A percentile compares a stretch with the other conserved stretches of the same genome.
phyloP scores from a whole-genome alignment of 306 rosid species.

The Vigna reflexopilosa region DNA sequence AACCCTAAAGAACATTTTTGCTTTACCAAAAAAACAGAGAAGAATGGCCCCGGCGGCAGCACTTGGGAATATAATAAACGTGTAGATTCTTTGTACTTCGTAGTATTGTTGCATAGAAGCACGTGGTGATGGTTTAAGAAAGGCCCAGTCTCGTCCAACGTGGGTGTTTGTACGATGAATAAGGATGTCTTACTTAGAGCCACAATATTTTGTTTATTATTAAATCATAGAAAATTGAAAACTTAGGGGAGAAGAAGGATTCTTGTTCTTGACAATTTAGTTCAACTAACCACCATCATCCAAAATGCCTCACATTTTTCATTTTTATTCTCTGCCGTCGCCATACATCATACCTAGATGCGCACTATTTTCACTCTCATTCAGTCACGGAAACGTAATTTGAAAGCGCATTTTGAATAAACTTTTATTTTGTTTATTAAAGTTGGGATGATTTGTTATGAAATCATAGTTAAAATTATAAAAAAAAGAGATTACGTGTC shows the following conservation, averaged over 20 bases:
- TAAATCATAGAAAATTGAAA: constrained; percentile 31
- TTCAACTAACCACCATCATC: constrained; percentile 35
- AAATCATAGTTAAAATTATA: no score
- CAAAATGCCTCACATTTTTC: constrained; percentile 30
- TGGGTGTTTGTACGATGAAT: constrained; percentile 35
- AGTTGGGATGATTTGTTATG: no score
- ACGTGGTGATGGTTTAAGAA: constrained; percentile 43
- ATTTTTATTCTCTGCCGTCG: constrained; percentile 25
- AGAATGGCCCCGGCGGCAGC: background rate
- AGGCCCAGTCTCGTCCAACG: constrained; percentile 45
- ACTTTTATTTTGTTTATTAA: no score
- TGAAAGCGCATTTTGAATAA: no score
- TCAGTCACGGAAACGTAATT: no score
- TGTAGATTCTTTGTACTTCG: background rate
- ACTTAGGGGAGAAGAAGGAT: constrained; percentile 22
- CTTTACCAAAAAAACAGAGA: no score
- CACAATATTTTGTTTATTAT: background rate
- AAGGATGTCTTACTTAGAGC: background rate
- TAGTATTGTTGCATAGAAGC: constrained; percentile 7
- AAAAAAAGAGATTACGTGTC: no score
- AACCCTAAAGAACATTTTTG: background rate
- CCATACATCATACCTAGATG: constrained; percentile 29
- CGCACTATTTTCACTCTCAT: constrained; percentile 39
- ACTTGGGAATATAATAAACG: constrained; percentile 5
- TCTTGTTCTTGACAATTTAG: constrained; percentile 45